Base-by-base conservation (phyloP, 768 basidiomycete species). In the Collybiopsis luxurians region DNA sequence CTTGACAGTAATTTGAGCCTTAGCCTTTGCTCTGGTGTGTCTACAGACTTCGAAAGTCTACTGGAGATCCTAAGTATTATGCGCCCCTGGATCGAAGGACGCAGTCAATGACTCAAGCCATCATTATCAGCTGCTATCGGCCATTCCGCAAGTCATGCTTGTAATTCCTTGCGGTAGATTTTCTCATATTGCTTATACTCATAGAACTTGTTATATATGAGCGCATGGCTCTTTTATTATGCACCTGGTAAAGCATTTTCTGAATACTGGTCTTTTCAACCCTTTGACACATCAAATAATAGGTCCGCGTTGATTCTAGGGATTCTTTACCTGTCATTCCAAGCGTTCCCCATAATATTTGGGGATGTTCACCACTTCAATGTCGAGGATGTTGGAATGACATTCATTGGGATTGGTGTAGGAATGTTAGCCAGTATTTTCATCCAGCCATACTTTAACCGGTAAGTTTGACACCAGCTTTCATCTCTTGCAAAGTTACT, bases 211-310 rank as follows among this genome's bases (percentile, higher is more conserved):
- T 90, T 2, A 39, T 81, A 0, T 79, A 74, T 47, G 89, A 95
- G 60, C 76, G 80, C n/a, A 93, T 92, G 89, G 86, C 87, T 0
- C 75, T 92, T 3, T 69, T 87, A 3, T 73, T 93, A 7, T 79
- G 90, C 66, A 67, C 80, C 13, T 92, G 90, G 91, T 87, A 67
- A 2, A 78, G 65, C 27, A 5, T 10, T 10, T 39, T 10, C n/a
- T 39, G n/a, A n/a, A n/a, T 39, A n/a, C n/a, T 4, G 13, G 21
- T 17, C 68, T 74, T 3, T 55, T 76, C n/a, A 46, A 77, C 81
- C 75, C 2, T 76, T 77, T 45, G 67, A 81, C 3, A 79, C 79
- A 64, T 71, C 83, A 21, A 70, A 74, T 34, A 79, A 76, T 62
- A 87, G 89, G 73, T 85, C 82, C 0, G 71, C 82, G 0, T 71